Evolutionary conservation across 108 stramenopile genomes (phyloP).

Genomic region (Cyclotella choctawhatcheeana): DNA sequence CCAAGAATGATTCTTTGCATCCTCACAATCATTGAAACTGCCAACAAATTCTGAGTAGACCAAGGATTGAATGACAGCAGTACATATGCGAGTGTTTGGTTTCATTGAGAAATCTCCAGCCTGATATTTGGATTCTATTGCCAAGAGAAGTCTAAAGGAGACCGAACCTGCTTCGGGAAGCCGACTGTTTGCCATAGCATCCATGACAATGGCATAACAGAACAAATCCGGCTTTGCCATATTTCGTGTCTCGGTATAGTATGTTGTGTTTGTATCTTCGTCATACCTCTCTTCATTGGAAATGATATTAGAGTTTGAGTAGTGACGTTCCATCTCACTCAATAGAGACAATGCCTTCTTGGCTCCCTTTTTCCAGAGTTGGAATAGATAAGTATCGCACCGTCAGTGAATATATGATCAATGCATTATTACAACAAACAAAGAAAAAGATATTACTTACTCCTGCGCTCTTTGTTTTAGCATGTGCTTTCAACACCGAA

Average conservation of each 20-base stretch:
- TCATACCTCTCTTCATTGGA: conserved; percentile 12
- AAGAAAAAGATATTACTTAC: neutral
- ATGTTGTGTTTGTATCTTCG: conserved; percentile 15
- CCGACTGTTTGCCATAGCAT: conserved; percentile 43
- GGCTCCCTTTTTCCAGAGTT: conserved; percentile 41
- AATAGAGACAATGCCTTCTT: conserved; percentile 50
- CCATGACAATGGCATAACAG: conserved; percentile 44
- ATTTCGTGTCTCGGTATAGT: conserved; percentile 32
- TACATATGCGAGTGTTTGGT: conserved; percentile 50
- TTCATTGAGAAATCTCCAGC: conserved; percentile 51
- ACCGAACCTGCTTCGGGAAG: conserved; percentile 42
- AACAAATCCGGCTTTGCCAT: conserved; percentile 42
- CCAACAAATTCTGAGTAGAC: conserved; percentile 28
- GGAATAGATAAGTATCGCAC: too few species aligned
- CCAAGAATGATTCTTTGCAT: neutral
- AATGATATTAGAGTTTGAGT: conserved; percentile 28
- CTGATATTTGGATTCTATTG: conserved; percentile 38
- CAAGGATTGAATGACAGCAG: conserved; percentile 49
- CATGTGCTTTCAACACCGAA: conserved; percentile 56
- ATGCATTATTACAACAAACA: neutral
- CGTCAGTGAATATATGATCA: neutral
- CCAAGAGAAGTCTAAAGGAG: conserved; percentile 30
- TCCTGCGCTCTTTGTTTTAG: conserved; percentile 46
- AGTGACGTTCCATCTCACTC: conserved; percentile 47
- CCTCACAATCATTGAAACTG: neutral